phyloP scores from a whole-genome alignment of 1,284 basidiomycete species.

The Takashimella koratensis region DNA sequence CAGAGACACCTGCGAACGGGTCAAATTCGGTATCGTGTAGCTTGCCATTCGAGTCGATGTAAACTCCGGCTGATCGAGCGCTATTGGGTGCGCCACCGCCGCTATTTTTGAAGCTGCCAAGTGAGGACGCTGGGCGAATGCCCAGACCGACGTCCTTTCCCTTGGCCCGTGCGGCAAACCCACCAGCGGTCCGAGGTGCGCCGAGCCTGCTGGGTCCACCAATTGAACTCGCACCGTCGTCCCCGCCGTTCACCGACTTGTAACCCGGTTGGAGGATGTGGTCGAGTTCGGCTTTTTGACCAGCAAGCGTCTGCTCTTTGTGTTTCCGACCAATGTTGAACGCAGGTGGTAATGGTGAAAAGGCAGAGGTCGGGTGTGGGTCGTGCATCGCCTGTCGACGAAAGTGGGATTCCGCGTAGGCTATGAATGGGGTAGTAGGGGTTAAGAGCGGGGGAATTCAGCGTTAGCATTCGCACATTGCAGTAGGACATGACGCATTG shows the following conservation, averaged over 20 bases:
- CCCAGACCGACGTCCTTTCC: conserved; percentile 15
- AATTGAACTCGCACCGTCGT: conserved; percentile 22
- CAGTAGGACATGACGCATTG: no score
- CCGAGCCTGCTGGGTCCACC: conserved; percentile 31
- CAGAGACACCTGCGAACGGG: conserved; percentile 45
- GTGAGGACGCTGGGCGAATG: conserved; percentile 11
- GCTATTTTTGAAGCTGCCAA: conserved; percentile 6
- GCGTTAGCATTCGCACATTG: no score
- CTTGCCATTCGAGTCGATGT: conserved; percentile 42
- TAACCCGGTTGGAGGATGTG: conserved; percentile 44
- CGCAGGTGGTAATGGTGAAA: conserved; percentile 36
- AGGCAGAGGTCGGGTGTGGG: conserved; percentile 33
- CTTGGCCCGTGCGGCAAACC: conserved; percentile 19
- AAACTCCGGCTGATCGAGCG: conserved; percentile 27
- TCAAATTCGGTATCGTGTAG: conserved; percentile 50
- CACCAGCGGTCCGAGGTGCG: conserved; percentile 30
- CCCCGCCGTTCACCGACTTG: conserved; percentile 21
- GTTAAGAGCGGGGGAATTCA: no score
- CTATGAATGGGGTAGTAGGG: conserved; percentile 1
- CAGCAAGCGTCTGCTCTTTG: conserved; percentile 33
- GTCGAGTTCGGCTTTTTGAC: conserved; percentile 41
- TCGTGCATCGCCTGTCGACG: conserved; percentile 35
- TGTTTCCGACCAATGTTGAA: conserved; percentile 34
- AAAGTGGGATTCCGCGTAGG: conserved; percentile 35
- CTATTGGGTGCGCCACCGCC: background rate